Base-by-base conservation (phyloP, 805 yeast genomes). In the Ogataea henricii region DNA sequence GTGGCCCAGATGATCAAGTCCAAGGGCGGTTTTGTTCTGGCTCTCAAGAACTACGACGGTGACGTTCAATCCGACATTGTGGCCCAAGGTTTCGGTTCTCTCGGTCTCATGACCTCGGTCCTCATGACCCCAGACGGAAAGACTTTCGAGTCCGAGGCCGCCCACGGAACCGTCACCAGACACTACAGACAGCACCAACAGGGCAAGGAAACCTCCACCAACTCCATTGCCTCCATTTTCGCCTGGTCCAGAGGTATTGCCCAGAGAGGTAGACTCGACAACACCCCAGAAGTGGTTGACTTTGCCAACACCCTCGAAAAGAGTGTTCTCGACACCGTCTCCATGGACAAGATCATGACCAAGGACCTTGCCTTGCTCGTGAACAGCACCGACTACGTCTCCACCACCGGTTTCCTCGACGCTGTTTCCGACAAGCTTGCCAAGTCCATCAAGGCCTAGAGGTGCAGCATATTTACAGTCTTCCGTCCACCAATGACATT, bases 1-100 rank as follows among this genome's bases (percentile, higher is more conserved):
- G 94, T 87, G 51, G 92, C 92, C 4, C 94, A 87, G 69, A 87
- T 87, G 94, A 69, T 87, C 63, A 87, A 87, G 67, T 86, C 92
- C 21, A 82, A 83, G 60, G 94, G 94, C 62, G 94, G 94, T 5
- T 87, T 78, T 62, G 79, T 86, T 52, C 78, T 87, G 74, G 92
- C 92, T 41, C 73, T 87, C 74, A 87, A 87, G 68, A 87, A 87
- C 68, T 87, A 87, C 63, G 94, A 87, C 65, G 94, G 94, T 68
- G 94, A 87, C 65, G 94, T 87, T 46, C 89, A 85, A 67, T 81
- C 88, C 6, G 94, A 87, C 66, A 86, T 87, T 53, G 91, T 87
- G 47, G 94, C 94, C 3, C 94, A 87, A 69, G 94, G 94, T 39
- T 87, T 87, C 56, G 94, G 94, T 20, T 86, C 92, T 2, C 72